A percentile compares a stretch with the other conserved stretches of the same genome.
phyloP scores from a whole-genome alignment of 768 basidiomycete genomes.

The Fibroporia radiculosa region DNA sequence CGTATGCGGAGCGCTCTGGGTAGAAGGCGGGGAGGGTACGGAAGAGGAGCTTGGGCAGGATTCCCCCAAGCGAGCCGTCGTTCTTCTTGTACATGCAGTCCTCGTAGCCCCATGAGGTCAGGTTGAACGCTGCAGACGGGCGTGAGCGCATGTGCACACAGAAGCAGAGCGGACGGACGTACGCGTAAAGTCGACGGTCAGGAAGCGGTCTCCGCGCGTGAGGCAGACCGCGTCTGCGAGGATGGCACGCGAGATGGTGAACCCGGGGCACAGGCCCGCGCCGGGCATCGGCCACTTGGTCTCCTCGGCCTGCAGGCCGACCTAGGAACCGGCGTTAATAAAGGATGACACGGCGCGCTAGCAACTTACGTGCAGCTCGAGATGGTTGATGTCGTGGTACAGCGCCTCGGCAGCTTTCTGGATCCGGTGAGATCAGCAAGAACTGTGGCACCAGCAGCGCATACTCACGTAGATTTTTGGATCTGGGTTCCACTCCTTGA shows the following conservation, averaged over 20 bases:
- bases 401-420: slow-evolving; percentile 57
- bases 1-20: slow-evolving; percentile 55
- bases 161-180: slow-evolving; percentile 18
- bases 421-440: slow-evolving; percentile 2
- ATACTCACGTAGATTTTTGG: slow-evolving; percentile 35
- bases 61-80: slow-evolving; percentile 71
- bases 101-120: slow-evolving; percentile 74
- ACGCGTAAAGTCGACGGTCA: slow-evolving; percentile 76
- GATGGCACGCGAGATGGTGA: slow-evolving; percentile 81
- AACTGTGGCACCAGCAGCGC: background rate
- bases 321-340: slow-evolving; percentile 4
- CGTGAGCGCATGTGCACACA: background rate
- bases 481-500: slow-evolving; percentile 69
- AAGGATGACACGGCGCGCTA: background rate
- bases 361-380: slow-evolving; percentile 51
- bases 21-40: slow-evolving; percentile 64
- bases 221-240: slow-evolving; percentile 71
- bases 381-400: slow-evolving; percentile 67
- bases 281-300: slow-evolving; percentile 56
- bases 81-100: slow-evolving; percentile 56
- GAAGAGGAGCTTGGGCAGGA: slow-evolving; percentile 68
- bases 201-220: slow-evolving; percentile 67
- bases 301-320: slow-evolving; percentile 48
- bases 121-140: slow-evolving; percentile 47
- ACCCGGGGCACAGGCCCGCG: slow-evolving; percentile 75